Percentiles rank a stretch among this genome's conserved stretches.
Conservation (phyloP, 78 protist species). For the Chrysochromulina parva region DNA sequence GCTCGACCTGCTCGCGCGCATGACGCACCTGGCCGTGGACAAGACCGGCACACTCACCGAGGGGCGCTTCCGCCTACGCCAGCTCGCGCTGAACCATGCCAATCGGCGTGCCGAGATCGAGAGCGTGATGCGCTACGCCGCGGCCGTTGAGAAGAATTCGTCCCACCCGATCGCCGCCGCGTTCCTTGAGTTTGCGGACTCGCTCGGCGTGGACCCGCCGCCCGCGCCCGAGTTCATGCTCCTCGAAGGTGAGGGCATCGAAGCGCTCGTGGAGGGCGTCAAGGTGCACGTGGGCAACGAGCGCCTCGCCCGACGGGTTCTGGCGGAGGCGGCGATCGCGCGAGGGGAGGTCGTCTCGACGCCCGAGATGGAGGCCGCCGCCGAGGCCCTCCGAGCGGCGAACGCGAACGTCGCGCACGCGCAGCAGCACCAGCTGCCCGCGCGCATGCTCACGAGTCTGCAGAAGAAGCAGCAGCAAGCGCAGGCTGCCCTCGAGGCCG, state of each 20-base stretch:
- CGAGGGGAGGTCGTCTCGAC: too few species aligned
- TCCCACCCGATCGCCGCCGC: constrained; percentile 1
- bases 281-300: not conserved
- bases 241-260: not conserved
- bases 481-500: not conserved
- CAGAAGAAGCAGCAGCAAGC: too few species aligned
- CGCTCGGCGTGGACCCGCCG: not conserved
- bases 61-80: not conserved
- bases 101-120: not conserved
- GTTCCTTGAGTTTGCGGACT: not conserved
- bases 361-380: too few species aligned
- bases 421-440: too few species aligned
- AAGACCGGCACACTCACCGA: constrained; percentile 24
- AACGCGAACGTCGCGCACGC: too few species aligned
- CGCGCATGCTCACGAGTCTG: too few species aligned
- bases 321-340: not conserved
- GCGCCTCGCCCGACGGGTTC: not conserved
- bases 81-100: not conserved
- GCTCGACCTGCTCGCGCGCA: not conserved
- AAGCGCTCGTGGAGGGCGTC: not conserved
- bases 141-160: not conserved
- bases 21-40: not conserved
- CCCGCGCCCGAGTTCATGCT: not conserved
- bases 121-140: not conserved
- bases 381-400: too few species aligned